A percentile compares a stretch with the other conserved stretches of the same genome.
Evolutionary conservation across 768 basidiomycete species (phyloP).

Genomic region (Boletus rubropictus): DNA sequence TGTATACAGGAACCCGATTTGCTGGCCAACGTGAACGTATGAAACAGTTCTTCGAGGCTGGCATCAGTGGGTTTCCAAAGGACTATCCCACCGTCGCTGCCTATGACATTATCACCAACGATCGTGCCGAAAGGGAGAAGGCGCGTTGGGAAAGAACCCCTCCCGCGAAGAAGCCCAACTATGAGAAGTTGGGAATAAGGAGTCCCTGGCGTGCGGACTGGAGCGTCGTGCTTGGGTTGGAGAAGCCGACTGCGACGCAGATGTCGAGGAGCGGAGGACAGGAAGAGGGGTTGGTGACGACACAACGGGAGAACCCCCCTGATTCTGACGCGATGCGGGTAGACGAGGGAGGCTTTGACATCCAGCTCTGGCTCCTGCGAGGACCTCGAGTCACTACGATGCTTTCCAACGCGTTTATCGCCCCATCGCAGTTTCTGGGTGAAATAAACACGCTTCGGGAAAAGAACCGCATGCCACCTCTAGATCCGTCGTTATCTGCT

Average conservation of each 20-base stretch:
- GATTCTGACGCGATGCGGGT: constrained; percentile 11
- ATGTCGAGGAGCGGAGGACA: neutral
- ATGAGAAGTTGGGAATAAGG: constrained; percentile 51
- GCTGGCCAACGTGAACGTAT: constrained; percentile 80
- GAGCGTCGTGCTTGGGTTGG: constrained; percentile 59
- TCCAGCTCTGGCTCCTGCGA: constrained; percentile 65
- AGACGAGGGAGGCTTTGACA: neutral
- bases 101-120: constrained; percentile 44
- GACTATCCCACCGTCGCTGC: constrained; percentile 64
- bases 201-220: constrained; percentile 79
- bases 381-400: constrained; percentile 47
- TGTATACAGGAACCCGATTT: constrained; percentile 76
- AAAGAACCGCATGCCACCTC: constrained; percentile 45
- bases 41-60: constrained; percentile 80
- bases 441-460: constrained; percentile 55
- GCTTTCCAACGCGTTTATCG: constrained; percentile 39
- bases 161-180: constrained; percentile 81
- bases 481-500: constrained; percentile 32
- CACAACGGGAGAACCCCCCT: constrained; percentile 47
- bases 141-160: constrained; percentile 74
- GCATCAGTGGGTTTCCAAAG: constrained; percentile 67
- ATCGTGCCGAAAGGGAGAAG: constrained; percentile 49
- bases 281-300: constrained; percentile 41
- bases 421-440: constrained; percentile 40
- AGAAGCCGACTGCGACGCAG: constrained; percentile 11